Conservation (phyloP, 345 rosid genomes). For the Eucalyptus regnans region DNA sequence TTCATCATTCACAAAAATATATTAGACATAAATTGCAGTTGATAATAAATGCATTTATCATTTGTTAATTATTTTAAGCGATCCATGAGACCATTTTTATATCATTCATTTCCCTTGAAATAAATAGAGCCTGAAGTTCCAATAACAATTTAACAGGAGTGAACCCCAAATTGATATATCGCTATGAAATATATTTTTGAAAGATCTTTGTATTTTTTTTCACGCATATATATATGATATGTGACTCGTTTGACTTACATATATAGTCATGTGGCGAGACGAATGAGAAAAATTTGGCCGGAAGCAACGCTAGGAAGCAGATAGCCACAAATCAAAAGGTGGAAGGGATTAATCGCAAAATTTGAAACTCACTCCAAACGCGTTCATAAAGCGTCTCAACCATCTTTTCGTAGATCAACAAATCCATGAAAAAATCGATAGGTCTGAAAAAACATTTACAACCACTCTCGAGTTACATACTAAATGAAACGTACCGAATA, state of each 20-base stretch:
- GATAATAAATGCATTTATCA: no score
- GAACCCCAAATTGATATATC: neutral
- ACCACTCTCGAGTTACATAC: neutral
- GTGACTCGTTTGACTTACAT: neutral
- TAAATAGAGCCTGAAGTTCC: no score
- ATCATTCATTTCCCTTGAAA: no score
- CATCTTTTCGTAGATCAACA: neutral
- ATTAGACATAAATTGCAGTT: accelerated
- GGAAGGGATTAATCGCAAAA: neutral
- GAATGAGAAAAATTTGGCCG: neutral
- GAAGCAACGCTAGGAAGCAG: neutral
- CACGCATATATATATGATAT: neutral
- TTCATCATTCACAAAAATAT: accelerated
- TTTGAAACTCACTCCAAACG: neutral
- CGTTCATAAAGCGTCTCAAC: neutral
- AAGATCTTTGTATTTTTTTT: neutral
- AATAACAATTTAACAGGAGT: neutral
- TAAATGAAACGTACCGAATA: neutral
- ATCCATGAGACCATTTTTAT: no score
- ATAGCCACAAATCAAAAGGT: neutral
- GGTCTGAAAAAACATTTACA: neutral
- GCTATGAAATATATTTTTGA: neutral
- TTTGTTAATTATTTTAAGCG: no score
- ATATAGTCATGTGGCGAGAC: neutral
- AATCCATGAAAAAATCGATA: neutral